Conservation (phyloP, 139 green algal species). For the Haematococcus sp. region DNA sequence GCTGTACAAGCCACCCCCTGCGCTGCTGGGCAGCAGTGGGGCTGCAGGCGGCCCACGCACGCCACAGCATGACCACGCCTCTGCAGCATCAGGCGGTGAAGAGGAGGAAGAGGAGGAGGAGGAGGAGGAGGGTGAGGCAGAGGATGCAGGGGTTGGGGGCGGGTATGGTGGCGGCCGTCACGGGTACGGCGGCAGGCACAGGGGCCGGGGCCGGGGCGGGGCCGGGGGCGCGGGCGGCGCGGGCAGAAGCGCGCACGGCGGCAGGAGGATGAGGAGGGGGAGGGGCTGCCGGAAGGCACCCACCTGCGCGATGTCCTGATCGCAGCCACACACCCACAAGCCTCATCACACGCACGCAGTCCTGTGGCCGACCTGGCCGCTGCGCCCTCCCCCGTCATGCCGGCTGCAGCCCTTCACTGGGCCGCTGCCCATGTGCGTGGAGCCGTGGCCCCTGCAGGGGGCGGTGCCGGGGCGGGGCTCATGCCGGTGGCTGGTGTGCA, state of each 20-base stretch:
- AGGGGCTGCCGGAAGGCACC: constrained; percentile 15
- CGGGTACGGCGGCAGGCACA: neutral
- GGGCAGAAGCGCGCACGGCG: constrained; percentile 9
- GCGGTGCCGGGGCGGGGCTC: neutral
- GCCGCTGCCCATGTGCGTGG: constrained; percentile 2
- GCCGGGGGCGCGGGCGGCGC: neutral
- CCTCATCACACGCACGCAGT: too few relatives aligned
- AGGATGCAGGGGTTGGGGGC: neutral
- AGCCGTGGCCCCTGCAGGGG: neutral
- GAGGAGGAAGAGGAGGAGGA: constrained; percentile 3
- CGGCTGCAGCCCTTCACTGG: constrained; percentile 8
- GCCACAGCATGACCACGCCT: too few relatives aligned
- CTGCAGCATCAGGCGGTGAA: neutral
- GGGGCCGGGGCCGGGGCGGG: neutral
- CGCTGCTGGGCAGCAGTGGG: neutral
- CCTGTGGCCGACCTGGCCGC: constrained; percentile 13
- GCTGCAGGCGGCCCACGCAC: too few relatives aligned
- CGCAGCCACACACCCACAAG: too few relatives aligned
- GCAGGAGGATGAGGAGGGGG: constrained; percentile 22
- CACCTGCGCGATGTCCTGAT: constrained; percentile 16
- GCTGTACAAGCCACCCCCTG: constrained; percentile 19
- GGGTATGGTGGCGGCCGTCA: neutral
- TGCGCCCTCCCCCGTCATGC: neutral
- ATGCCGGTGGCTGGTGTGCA: constrained; percentile 2
- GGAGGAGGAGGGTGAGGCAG: neutral